Percentiles rank a stretch among this genome's conserved stretches.
phyloP scores from a whole-genome alignment of 2,329 filamentous ascomycete genomes.

The Cercospora sesami region DNA sequence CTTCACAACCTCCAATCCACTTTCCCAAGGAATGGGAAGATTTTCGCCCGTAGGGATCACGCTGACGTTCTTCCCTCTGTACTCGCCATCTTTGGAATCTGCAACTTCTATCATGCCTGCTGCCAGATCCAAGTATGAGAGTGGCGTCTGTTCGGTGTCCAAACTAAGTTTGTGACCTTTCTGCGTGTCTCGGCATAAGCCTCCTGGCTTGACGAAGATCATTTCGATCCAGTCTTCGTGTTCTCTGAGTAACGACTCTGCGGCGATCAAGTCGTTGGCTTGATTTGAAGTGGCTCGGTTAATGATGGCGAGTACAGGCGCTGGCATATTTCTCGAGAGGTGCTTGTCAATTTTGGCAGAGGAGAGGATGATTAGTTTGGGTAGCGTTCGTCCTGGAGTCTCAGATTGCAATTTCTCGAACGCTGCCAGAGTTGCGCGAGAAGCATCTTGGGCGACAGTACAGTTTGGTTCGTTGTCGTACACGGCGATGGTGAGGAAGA shows the following conservation, averaged over 20 bases:
- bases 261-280: slow-evolving; percentile 42
- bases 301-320: neutral
- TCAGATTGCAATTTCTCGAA: slow-evolving; percentile 41
- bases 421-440: slow-evolving; percentile 41
- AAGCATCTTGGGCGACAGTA: slow-evolving; percentile 40
- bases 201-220: slow-evolving; percentile 49
- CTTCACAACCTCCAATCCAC: neutral
- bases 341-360: slow-evolving; percentile 47
- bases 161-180: slow-evolving; percentile 47
- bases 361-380: slow-evolving; percentile 46
- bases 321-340: slow-evolving; percentile 27
- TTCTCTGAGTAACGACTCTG: slow-evolving; percentile 43
- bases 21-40: slow-evolving; percentile 1
- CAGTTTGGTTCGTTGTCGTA: slow-evolving; percentile 40
- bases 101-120: slow-evolving; percentile 53
- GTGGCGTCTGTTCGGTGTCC: slow-evolving; percentile 40
- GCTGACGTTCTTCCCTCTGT: neutral
- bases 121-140: slow-evolving; percentile 49
- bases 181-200: slow-evolving; percentile 40
- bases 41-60: neutral
- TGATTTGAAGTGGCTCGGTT: slow-evolving; percentile 25
- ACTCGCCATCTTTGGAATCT: neutral
- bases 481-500: slow-evolving; percentile 23
- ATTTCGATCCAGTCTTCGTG: slow-evolving; percentile 42
- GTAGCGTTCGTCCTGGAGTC: slow-evolving; percentile 26